These are phyloP conservation scores for Eremochloa ophiuroides DNA, from an alignment of 176 grass and related monocot species.

Conservation along the genomic window DNA sequence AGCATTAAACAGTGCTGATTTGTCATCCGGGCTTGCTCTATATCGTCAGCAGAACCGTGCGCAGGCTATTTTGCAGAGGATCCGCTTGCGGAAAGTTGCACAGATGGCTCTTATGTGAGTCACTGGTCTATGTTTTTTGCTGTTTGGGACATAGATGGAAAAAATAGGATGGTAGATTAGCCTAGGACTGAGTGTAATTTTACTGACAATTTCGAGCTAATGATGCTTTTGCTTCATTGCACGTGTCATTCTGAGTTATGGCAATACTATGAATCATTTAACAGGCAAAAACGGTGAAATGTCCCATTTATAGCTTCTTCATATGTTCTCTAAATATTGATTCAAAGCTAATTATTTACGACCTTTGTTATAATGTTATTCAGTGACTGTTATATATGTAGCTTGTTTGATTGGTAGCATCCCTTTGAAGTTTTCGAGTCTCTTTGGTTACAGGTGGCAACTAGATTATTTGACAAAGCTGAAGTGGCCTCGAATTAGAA, in stretches of 20 bases:
- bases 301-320: background rate
- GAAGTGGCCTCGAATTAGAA: constrained; percentile 80
- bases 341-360: constrained; percentile 14
- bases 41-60: constrained; percentile 82
- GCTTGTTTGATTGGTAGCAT: constrained; percentile 29
- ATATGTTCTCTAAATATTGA: constrained; percentile 14
- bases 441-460: constrained; percentile 89
- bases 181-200: constrained; percentile 43
- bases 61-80: constrained; percentile 88
- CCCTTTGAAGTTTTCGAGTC: constrained; percentile 47
- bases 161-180: constrained; percentile 34
- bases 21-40: constrained; percentile 62
- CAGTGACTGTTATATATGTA: constrained; percentile 6
- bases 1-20: constrained; percentile 43
- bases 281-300: constrained; percentile 17
- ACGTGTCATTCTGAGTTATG: constrained; percentile 31
- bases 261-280: constrained; percentile 42
- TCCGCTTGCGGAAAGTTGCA: constrained; percentile 72
- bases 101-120: constrained; percentile 99
- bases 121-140: constrained; percentile 56
- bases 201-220: constrained; percentile 27
- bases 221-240: constrained; percentile 38
- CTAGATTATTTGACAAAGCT: constrained; percentile 88
- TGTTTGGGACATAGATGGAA: constrained; percentile 35
- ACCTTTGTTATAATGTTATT: constrained; percentile 17